These are phyloP conservation scores for Tricholoma matsutake DNA, from an alignment of 768 basidiomycete species.

Conservation along the genomic window DNA sequence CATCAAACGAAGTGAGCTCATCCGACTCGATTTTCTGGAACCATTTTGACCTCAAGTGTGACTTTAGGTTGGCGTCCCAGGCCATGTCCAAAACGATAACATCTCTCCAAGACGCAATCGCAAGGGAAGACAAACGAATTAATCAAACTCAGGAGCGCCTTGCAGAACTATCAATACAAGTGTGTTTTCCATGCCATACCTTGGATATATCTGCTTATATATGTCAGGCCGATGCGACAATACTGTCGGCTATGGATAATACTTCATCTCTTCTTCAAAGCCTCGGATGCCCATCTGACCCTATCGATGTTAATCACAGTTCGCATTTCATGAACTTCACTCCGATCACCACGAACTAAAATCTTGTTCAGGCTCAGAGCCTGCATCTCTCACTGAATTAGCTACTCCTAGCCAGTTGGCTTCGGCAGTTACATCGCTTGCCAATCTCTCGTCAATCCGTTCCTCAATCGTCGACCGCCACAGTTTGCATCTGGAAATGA, in stretches of 20 bases:
- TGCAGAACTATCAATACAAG: constrained; percentile 27
- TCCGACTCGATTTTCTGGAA: neutral
- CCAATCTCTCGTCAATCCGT: constrained; percentile 11
- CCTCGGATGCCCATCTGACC: neutral
- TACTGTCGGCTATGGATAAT: constrained; percentile 10
- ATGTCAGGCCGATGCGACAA: constrained; percentile 13
- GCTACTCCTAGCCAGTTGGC: neutral
- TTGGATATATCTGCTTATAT: neutral
- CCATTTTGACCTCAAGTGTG: neutral
- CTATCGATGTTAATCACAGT: neutral
- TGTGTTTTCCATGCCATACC: constrained; percentile 7
- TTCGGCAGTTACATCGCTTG: constrained; percentile 2
- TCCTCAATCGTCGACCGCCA: constrained; percentile 6
- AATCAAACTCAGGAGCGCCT: constrained; percentile 20
- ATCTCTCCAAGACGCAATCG: constrained; percentile 20
- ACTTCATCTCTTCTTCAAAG: constrained; percentile 9
- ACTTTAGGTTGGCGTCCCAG: constrained; percentile 22
- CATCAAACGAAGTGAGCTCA: constrained; percentile 27
- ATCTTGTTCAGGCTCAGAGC: neutral
- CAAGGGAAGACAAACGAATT: constrained; percentile 19
- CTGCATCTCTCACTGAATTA: neutral
- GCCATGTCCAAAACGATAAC: constrained; percentile 21
- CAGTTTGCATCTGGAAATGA: neutral
- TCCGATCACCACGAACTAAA: neutral
- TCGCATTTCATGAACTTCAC: neutral